Conservation (phyloP, 176 grass and related monocot genomes). For the Calamus simplicifolius region DNA sequence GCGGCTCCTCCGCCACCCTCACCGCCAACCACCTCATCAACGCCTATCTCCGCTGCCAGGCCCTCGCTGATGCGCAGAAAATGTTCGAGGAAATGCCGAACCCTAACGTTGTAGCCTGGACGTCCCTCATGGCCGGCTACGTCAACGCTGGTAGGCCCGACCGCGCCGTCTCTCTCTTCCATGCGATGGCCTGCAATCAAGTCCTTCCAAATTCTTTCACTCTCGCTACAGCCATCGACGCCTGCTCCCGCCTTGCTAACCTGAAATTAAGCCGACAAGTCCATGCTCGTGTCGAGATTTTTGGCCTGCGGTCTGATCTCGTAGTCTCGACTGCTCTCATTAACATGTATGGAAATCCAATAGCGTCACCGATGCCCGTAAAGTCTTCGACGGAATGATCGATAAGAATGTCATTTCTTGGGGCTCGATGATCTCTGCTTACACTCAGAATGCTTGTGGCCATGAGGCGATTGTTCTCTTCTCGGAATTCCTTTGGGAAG, state of each 20-base stretch:
- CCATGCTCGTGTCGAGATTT: constrained; percentile 41
- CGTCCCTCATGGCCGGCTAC: constrained; percentile 74
- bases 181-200: constrained; percentile 19
- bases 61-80: constrained; percentile 17
- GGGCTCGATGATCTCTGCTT: constrained; percentile 60
- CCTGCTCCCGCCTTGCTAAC: constrained; percentile 57
- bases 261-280: constrained; percentile 37
- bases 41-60: constrained; percentile 28
- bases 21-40: constrained; percentile 53
- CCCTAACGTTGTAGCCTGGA: constrained; percentile 60
- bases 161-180: constrained; percentile 33
- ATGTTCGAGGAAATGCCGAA: constrained; percentile 57
- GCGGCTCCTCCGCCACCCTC: constrained; percentile 11
- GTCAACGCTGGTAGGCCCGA: constrained; percentile 18
- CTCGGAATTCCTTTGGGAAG: constrained; percentile 15
- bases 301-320: constrained; percentile 23
- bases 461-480: constrained; percentile 50
- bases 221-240: constrained; percentile 31
- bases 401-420: constrained; percentile 48
- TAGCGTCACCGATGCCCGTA: constrained; percentile 23
- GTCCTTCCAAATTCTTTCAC: constrained; percentile 51
- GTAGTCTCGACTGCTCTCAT: constrained; percentile 50
- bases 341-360: constrained; percentile 72
- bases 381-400: constrained; percentile 53
- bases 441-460: constrained; percentile 56